Evolutionary conservation across 2,329 filamentous ascomycete species (phyloP).

Genomic region (Didymella lethalis): DNA sequence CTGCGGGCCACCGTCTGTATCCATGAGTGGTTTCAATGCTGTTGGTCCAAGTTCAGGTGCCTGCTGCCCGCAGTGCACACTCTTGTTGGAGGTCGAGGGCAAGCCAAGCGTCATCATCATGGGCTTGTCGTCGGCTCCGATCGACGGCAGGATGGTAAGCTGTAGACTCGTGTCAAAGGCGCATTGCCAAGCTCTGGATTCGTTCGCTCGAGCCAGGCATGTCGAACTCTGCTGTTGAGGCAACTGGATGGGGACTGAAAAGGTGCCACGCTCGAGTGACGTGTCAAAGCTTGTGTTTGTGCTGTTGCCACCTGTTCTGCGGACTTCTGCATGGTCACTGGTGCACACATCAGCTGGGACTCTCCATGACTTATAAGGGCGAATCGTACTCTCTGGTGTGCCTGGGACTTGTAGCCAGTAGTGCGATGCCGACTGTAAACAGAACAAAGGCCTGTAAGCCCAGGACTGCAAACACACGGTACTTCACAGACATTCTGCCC

Average conservation of each 20-base stretch:
- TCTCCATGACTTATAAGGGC: background rate
- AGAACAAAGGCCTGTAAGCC: slow-evolving; percentile 31
- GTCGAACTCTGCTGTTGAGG: slow-evolving; percentile 37
- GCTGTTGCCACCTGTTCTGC: slow-evolving; percentile 8
- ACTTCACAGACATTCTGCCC: slow-evolving; percentile 31
- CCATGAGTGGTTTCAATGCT: slow-evolving; percentile 11
- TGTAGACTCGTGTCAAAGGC: slow-evolving; percentile 27
- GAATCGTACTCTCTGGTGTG: slow-evolving; percentile 18
- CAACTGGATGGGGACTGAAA: slow-evolving; percentile 27
- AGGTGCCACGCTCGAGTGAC: slow-evolving; percentile 33
- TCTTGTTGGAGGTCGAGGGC: slow-evolving; percentile 13
- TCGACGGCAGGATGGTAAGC: slow-evolving; percentile 31
- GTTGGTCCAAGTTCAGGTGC: slow-evolving; percentile 25
- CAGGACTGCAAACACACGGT: slow-evolving; percentile 34
- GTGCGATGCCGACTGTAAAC: slow-evolving; percentile 26
- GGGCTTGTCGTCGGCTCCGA: slow-evolving; percentile 14
- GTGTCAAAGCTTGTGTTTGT: slow-evolving; percentile 1
- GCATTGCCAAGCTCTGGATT: slow-evolving; percentile 40
- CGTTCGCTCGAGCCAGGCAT: slow-evolving; percentile 36
- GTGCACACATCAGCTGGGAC: background rate
- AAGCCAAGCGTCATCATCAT: slow-evolving; percentile 29
- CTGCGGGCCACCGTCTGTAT: slow-evolving; percentile 9
- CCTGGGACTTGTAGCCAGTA: slow-evolving; percentile 24
- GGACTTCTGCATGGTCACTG: slow-evolving; percentile 1
- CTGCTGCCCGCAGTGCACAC: slow-evolving; percentile 31